Percentiles rank a stretch among this genome's conserved stretches.
These are phyloP conservation scores for Nemania serpens DNA, from an alignment of 2,329 filamentous ascomycete species.

Conservation along the genomic window DNA sequence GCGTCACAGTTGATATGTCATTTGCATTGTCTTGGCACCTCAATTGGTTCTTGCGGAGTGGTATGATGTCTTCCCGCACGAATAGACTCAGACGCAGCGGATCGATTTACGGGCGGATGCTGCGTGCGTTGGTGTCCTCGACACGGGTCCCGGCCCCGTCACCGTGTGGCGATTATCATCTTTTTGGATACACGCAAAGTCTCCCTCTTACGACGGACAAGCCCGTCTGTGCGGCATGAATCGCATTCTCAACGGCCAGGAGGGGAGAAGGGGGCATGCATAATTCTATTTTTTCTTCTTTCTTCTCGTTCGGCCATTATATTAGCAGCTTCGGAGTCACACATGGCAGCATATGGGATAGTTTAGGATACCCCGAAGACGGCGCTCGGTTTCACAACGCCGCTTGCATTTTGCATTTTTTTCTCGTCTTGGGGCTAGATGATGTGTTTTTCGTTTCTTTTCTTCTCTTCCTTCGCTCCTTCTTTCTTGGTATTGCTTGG, in stretches of 20 bases:
- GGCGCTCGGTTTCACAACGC: slow-evolving; percentile 15
- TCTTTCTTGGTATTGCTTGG: too few relatives aligned
- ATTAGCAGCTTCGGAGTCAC: slow-evolving; percentile 11
- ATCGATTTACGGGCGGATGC: neutral
- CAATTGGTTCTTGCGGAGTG: neutral
- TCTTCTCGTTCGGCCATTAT: too few relatives aligned
- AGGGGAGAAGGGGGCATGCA: slow-evolving; percentile 4
- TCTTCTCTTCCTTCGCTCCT: too few relatives aligned
- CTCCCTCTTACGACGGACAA: neutral
- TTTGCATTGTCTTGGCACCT: too few relatives aligned
- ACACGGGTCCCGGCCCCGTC: neutral
- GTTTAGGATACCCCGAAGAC: slow-evolving; percentile 27
- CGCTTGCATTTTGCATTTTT: slow-evolving; percentile 17
- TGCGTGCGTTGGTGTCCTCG: neutral
- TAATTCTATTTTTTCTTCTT: slow-evolving; percentile 19
- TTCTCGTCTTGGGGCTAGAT: too few relatives aligned
- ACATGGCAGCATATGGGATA: slow-evolving; percentile 19
- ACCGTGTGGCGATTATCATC: neutral
- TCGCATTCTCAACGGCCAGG: neutral
- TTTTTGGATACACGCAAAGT: neutral
- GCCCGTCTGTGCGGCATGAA: neutral
- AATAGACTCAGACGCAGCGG: neutral
- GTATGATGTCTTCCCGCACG: neutral
- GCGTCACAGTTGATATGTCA: too few relatives aligned
- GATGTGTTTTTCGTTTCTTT: too few relatives aligned